Evolutionary conservation across 768 basidiomycete genomes (phyloP).

Genomic region (Collybia sordida): DNA sequence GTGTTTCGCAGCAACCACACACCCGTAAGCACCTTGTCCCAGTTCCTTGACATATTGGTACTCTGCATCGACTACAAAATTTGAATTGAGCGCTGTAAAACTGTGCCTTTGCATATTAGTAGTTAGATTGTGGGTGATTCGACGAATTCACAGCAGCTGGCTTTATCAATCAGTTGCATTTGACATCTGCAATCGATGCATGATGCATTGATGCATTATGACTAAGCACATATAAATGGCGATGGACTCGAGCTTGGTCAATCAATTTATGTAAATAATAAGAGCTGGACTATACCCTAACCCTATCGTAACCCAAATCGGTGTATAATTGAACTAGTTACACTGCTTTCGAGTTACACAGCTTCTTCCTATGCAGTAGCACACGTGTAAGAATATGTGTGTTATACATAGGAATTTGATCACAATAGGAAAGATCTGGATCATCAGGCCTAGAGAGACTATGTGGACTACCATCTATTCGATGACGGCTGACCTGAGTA

Average conservation of each 20-base stretch:
- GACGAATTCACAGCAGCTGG: slow-evolving; percentile 5
- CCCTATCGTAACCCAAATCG: too few relatives aligned
- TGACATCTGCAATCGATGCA: slow-evolving; percentile 1
- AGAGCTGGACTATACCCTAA: too few relatives aligned
- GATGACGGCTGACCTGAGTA: too few relatives aligned
- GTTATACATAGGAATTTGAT: too few relatives aligned
- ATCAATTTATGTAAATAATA: not conserved
- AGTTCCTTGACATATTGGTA: slow-evolving; percentile 97
- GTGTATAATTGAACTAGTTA: too few relatives aligned
- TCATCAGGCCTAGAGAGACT: too few relatives aligned
- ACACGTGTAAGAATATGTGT: too few relatives aligned
- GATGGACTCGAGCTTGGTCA: not conserved
- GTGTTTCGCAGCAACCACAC: slow-evolving; percentile 85
- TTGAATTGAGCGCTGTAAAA: slow-evolving; percentile 83
- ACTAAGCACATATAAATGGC: not conserved
- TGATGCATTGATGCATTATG: not conserved
- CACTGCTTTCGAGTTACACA: too few relatives aligned
- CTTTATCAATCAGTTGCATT: not conserved
- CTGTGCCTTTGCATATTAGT: slow-evolving; percentile 66
- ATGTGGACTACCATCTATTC: too few relatives aligned
- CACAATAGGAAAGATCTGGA: too few relatives aligned
- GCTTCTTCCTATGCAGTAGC: too few relatives aligned
- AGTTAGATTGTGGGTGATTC: not conserved
- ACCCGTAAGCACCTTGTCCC: slow-evolving; percentile 94
- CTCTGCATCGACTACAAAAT: slow-evolving; percentile 83